These are phyloP conservation scores for Tetrahymena borealis DNA, from an alignment of 73 alveolate species.

Conservation along the genomic window DNA sequence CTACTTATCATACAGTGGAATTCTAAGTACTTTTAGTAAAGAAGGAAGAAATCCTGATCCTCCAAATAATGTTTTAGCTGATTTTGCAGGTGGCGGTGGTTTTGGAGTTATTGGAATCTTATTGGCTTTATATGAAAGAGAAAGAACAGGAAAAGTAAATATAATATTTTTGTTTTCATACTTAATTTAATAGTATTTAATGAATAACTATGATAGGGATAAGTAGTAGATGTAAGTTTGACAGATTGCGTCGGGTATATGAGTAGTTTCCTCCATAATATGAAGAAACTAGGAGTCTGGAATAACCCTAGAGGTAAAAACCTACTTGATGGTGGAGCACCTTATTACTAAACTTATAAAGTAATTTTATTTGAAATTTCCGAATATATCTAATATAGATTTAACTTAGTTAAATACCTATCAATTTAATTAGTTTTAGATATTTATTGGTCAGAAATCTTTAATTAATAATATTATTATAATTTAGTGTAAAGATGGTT, in stretches of 20 bases:
- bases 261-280: constrained; percentile 9
- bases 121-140: constrained; percentile 4
- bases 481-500: constrained; percentile 27
- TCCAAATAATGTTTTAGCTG: constrained; percentile 44
- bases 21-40: constrained; percentile 14
- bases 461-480: no score
- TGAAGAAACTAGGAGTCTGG: constrained; percentile 8
- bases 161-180: not conserved
- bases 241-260: constrained; percentile 9
- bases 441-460: no score
- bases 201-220: constrained; percentile 3
- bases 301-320: constrained; percentile 18
- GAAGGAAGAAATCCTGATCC: constrained; percentile 25
- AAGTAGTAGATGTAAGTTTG: constrained; percentile 23
- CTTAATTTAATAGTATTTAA: not conserved
- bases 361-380: no score
- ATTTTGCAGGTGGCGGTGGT: constrained; percentile 46
- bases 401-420: no score
- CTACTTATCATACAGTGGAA: constrained; percentile 37
- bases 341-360: constrained; percentile 7
- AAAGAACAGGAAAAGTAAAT: not conserved
- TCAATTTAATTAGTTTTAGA: no score
- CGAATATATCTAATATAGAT: no score
- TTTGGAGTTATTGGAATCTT: constrained; percentile 10
- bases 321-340: constrained; percentile 26